Evolutionary conservation across 352 stramenopile genomes (phyloP), one percentile per base, ranked within the genome.

Genomic region (Phytophthora citrophthora): DNA sequence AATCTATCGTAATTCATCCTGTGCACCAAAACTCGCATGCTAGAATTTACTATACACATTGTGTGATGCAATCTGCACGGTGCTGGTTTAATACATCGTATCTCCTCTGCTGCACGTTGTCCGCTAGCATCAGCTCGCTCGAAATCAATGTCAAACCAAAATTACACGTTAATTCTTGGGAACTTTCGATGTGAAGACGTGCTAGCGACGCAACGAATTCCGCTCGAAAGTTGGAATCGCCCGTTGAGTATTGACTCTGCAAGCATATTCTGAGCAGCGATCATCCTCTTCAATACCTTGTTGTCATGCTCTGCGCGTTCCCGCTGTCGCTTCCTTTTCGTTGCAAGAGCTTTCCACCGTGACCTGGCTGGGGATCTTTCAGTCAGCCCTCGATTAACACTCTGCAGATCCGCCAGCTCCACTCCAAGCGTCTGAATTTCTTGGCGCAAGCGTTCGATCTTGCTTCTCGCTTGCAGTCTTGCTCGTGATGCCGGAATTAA

Each of bases 221-320:
- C 32, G 32, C 31, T n/a, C 18, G 56, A 46, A 32, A 59, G 9
- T 5, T 18, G 49, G 15, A 61, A 36, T 12, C 41, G 40, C 16
- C 58, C 49, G 4, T 44, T 54, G 16, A 66, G 50, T 24, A 61
- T 66, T 38, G 58, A 54, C 13, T 54, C 54, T 24, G 41, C 58
- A n/a, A 61, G 58, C 16, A 61, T 45, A 29, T 57, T 31, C 47
- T 68, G 43, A 8, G 52, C 52, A 18, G 52, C 60, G 39, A 68
- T 63, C 51, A 56, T 62, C 27, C 48, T 68, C 38, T 68, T 63
- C 8, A 66, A 40, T n/a, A 66, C 50, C 24, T 54, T 66, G 24
- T 66, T 66, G 23, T 66, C 49, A 16, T 66, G 50, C 26, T 66
- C 49, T 27, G 58, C 49, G 6, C 41, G 41, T 51, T 45, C 41